Base-by-base conservation (phyloP, 2,329 filamentous ascomycete species). In the Botrytis elliptica region DNA sequence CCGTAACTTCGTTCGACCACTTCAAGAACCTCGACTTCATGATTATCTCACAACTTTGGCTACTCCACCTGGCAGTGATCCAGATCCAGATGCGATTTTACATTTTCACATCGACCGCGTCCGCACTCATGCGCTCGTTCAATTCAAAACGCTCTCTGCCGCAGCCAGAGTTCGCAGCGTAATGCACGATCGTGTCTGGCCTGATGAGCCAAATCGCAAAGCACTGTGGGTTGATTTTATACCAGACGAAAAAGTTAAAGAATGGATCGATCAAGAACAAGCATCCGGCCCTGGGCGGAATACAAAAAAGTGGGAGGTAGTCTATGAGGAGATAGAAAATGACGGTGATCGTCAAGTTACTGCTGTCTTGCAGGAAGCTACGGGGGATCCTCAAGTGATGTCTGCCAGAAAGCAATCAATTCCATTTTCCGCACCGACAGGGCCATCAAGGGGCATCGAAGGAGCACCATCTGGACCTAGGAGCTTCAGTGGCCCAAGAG, bases 201-300 rank as follows among this genome's bases (percentile, higher is more conserved):
- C 95, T 0, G 89, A 94, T 74, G 95, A 98, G 83, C 90, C 91
- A 74, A 93, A 91, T 77, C 88, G 96, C 46, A 97, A 96, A 81
- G 87, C 90, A 0, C 86, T 98, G 1, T 97, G 92, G 88, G 93
- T 93, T 5, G 96, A 99, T 81, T 98, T 96, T 81, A 87, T 98
- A 33, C 95, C 95, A 0, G 88, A 92, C 29, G 90, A 93, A 40
- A 89, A 90, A 76, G 87, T 97, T 6, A 82, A 84, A 22, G 87
- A 88, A 38, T 98, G 94, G 94, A 91, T 97, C 74, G 86, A 89
- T 12, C 86, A 83, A 59, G 93, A 97, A 82, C 82, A 80, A 22
- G 78, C 83, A 77, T 79, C 85, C 76, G 77, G 84, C 69, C 74
- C 81, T 81, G 82, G 86, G 65, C 81, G 84, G 71, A 82, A 83